A percentile compares a stretch with the other conserved stretches of the same genome.
Conservation (phyloP, 306 rosid species). For the Dryas drummondii region DNA sequence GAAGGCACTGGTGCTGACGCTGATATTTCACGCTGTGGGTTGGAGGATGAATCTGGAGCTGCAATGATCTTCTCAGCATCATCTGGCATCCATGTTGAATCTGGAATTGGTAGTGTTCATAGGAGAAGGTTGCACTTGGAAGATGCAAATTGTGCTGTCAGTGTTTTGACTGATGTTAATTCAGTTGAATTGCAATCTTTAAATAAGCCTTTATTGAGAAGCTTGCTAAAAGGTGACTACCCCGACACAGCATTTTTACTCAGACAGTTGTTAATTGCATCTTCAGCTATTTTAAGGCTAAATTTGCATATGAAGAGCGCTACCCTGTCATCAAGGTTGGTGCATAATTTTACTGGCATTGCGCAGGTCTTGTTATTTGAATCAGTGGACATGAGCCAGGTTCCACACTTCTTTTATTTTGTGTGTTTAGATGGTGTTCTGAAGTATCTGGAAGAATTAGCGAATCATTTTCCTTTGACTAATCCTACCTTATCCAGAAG, state of each 20-base stretch:
- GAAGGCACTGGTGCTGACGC: constrained; percentile 25
- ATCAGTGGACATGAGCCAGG: constrained; percentile 55
- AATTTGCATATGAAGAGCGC: constrained; percentile 46
- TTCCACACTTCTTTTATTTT: constrained; percentile 59
- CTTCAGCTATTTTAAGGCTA: constrained; percentile 63
- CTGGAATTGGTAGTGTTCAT: constrained; percentile 26
- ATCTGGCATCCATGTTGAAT: constrained; percentile 32
- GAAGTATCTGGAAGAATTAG: constrained; percentile 71
- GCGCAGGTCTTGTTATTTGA: constrained; percentile 60
- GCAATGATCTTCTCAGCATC: constrained; percentile 35
- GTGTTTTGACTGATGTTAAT: constrained; percentile 47
- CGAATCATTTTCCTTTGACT: constrained; percentile 54
- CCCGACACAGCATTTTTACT: constrained; percentile 62
- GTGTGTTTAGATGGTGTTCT: constrained; percentile 79
- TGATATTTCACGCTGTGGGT: constrained; percentile 29
- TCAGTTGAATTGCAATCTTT: constrained; percentile 44
- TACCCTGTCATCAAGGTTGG: constrained; percentile 45
- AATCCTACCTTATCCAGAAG: constrained; percentile 59
- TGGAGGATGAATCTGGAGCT: constrained; percentile 29
- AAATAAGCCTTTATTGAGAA: constrained; percentile 52
- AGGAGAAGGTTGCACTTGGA: constrained; percentile 30
- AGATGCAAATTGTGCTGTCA: constrained; percentile 39
- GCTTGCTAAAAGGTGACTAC: constrained; percentile 62
- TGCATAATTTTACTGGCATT: constrained; percentile 50
- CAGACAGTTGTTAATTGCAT: constrained; percentile 69